Evolutionary conservation across 1,139 yeast species (phyloP).

Genomic region (Suhomyces anneliseae): DNA sequence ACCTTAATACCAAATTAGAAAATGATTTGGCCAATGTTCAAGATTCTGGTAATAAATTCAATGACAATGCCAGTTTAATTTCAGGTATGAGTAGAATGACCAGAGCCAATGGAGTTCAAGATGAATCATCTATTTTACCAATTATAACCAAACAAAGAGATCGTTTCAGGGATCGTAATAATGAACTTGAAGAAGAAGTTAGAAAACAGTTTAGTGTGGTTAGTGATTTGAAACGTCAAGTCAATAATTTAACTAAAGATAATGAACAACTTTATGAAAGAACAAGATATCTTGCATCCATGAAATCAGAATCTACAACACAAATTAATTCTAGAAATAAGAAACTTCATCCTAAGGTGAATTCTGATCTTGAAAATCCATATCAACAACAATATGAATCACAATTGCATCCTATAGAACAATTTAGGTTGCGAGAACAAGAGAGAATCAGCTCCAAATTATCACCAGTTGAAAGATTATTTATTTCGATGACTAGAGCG

Average conservation of each 20-base stretch:
- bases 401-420: slow-evolving; percentile 79
- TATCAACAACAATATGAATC: slow-evolving; percentile 71
- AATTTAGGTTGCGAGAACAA: slow-evolving; percentile 74
- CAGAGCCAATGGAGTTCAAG: slow-evolving; percentile 22
- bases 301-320: slow-evolving; percentile 24
- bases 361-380: slow-evolving; percentile 55
- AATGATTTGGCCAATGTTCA: slow-evolving; percentile 61
- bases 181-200: slow-evolving; percentile 79
- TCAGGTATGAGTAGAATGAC: slow-evolving; percentile 57
- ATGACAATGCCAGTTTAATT: slow-evolving; percentile 68
- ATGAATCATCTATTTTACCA: slow-evolving; percentile 64
- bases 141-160: slow-evolving; percentile 94
- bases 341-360: slow-evolving; percentile 30
- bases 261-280: slow-evolving; percentile 80
- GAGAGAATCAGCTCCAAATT: slow-evolving; percentile 72
- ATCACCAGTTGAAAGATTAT: slow-evolving; percentile 78
- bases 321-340: slow-evolving; percentile 18
- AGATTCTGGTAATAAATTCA: slow-evolving; percentile 43
- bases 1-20: slow-evolving; percentile 64
- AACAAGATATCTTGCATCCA: slow-evolving; percentile 70
- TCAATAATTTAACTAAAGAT: slow-evolving; percentile 65
- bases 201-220: slow-evolving; percentile 57
- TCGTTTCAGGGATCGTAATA: slow-evolving; percentile 76
- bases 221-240: slow-evolving; percentile 63
- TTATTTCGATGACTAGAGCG: slow-evolving; percentile 70